Conservation (phyloP, 1,284 basidiomycete species). For the Apiotrichum porosum region DNA sequence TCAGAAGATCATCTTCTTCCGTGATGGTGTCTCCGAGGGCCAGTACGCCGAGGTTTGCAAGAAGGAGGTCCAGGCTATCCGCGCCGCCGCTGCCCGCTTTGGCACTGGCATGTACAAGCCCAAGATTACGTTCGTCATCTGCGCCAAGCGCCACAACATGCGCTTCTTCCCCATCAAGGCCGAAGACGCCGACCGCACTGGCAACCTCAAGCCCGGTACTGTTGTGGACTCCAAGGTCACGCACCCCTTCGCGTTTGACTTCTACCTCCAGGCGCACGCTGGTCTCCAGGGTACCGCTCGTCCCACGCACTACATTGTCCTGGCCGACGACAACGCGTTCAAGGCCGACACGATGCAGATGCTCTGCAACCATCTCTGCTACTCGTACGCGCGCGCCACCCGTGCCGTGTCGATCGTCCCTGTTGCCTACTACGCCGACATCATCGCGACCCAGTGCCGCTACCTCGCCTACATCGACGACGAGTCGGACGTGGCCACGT, state of each 20-base stretch:
- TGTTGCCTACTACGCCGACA: slow-evolving; percentile 43
- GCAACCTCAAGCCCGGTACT: slow-evolving; percentile 47
- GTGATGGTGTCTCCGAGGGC: slow-evolving; percentile 53
- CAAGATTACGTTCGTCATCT: slow-evolving; percentile 47
- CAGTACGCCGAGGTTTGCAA: slow-evolving; percentile 50
- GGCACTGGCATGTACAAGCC: slow-evolving; percentile 36
- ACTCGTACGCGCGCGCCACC: slow-evolving; percentile 48
- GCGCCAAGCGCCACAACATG: slow-evolving; percentile 49
- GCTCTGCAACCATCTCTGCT: slow-evolving; percentile 45
- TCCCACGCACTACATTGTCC: slow-evolving; percentile 49
- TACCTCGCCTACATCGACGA: slow-evolving; percentile 44
- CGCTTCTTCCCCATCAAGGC: slow-evolving; percentile 46
- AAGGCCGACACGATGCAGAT: slow-evolving; percentile 40
- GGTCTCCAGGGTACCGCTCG: slow-evolving; percentile 48
- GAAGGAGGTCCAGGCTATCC: slow-evolving; percentile 36
- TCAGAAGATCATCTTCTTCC: slow-evolving; percentile 48
- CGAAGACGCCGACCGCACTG: slow-evolving; percentile 43
- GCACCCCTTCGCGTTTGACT: slow-evolving; percentile 49
- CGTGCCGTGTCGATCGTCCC: slow-evolving; percentile 47
- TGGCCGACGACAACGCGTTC: slow-evolving; percentile 38
- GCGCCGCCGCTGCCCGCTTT: slow-evolving; percentile 26
- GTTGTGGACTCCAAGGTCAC: slow-evolving; percentile 48
- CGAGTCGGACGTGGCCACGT: slow-evolving; percentile 6
- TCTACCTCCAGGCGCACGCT: slow-evolving; percentile 46
- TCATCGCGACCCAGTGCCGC: slow-evolving; percentile 48